phyloP scores from a whole-genome alignment of 306 rosid genomes.

The Macrotyloma uniflorum region DNA sequence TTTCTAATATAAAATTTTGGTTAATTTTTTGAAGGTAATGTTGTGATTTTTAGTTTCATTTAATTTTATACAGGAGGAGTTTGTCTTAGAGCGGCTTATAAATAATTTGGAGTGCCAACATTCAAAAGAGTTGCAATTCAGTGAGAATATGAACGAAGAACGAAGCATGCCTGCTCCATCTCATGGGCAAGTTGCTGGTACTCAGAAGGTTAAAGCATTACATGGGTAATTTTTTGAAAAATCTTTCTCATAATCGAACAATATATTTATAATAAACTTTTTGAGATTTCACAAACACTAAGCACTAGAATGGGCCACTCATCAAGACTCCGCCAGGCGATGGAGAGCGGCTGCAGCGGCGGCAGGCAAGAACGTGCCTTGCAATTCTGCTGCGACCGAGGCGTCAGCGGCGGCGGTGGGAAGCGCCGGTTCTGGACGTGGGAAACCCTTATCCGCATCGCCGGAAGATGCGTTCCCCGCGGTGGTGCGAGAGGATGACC shows the following conservation, averaged over 20 bases:
- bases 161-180: slow-evolving; percentile 52
- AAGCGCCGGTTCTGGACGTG: slow-evolving; percentile 58
- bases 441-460: slow-evolving; percentile 44
- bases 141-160: slow-evolving; percentile 72
- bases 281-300: not conserved
- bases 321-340: slow-evolving; percentile 91
- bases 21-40: not conserved
- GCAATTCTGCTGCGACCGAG: slow-evolving; percentile 87
- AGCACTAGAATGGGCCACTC: slow-evolving; percentile 94
- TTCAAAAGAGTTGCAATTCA: slow-evolving; percentile 35
- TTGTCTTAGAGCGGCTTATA: slow-evolving; percentile 47
- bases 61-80: slow-evolving; percentile 38
- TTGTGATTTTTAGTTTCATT: slow-evolving; percentile 1
- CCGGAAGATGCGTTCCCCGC: slow-evolving; percentile 39
- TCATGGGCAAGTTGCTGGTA: slow-evolving; percentile 47
- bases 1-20: not conserved
- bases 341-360: slow-evolving; percentile 85
- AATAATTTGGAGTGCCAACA: slow-evolving; percentile 47
- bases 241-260: not conserved
- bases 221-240: slow-evolving; percentile 64
- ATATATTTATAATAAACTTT: not conserved
- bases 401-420: slow-evolving; percentile 79
- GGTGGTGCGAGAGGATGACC: slow-evolving; percentile 83
- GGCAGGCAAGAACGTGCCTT: slow-evolving; percentile 90
- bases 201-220: slow-evolving; percentile 58